Base-by-base conservation (phyloP, 1,139 yeast genomes). In the Eremothecium cymbalariae region DNA sequence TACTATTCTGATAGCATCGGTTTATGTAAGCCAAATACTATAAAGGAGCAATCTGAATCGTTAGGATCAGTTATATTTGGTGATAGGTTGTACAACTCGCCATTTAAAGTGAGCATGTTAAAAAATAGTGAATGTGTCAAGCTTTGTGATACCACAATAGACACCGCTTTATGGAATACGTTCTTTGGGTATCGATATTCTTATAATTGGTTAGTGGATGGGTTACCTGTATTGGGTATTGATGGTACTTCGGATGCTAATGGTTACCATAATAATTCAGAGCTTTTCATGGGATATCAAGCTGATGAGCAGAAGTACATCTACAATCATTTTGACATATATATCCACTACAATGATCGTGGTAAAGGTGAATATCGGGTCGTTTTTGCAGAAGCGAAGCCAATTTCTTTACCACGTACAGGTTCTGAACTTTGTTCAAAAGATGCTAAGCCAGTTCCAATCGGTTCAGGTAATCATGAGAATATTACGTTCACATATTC, bases 151-250 rank as follows among this genome's bases (percentile, higher is more conserved):
- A 50, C 68, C 2, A 48, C 48, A 3, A 85, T 84, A 56, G n/a
- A n/a, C n/a, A n/a, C n/a, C n/a, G n/a, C n/a, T 3, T 86, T 86
- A 54, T 83, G 86, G 32, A 78, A 77, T 55, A 70, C 81, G 49
- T 72, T 82, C 51, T 81, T 90, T 46, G 68, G 77, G 46, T 85
- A 86, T 33, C 88, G 90, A 4, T 90, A 84, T 58, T 74, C 72
- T 53, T 83, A 84, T 59, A 88, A 90, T 55, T 90, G 97, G 98
- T 68, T 88, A 37, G 66, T 90, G 42, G 99, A 90, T 59, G 96
- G 97, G 2, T 71, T 90, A 46, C 98, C 98, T 14, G 95, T 90
- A 13, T 95, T 95, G 3, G n/a, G n/a, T n/a, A n/a, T n/a, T n/a
- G n/a, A n/a, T n/a, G n/a, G n/a, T n/a, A n/a, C n/a, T n/a, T n/a